Evolutionary conservation across 306 rosid species (phyloP), one percentile per base, ranked within the genome.

Genomic region (Hippophae rhamnoides): DNA sequence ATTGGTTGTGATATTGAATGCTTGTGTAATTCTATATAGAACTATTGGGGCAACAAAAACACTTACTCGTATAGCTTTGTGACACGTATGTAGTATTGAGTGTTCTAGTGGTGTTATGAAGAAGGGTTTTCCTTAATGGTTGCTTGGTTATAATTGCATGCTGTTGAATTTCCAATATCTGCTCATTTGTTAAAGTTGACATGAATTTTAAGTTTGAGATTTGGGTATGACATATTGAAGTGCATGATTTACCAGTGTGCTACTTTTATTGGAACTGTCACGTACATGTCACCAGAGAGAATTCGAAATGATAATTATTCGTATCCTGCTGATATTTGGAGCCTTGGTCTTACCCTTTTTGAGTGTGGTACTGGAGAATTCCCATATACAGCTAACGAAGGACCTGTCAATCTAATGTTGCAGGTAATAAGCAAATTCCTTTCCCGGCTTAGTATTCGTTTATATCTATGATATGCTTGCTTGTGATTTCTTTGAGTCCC

Each of bases 361-460:
- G 95, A 92, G 76, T 85, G 96, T 66, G 99, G 96, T 41, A 92
- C 99, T 1, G 99, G 99, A 76, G 99, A 85, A 83, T 92, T 92
- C 66, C 95, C 99, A 12, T 92, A 88, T 64, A 76, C 96, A 45
- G 93, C 99, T 7, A 85, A 76, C 45, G 95, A 92, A 40, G 99
- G 96, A 61, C 96, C 95, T 9, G 95, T 92, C 60, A 88, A 88
- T 82, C 96, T 92, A 54, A 92, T 92, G 99, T 71, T 92, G 67
- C 99, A 92, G 96, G 99, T 92, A 62, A 67, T 61, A 25, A 65
- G 63, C 47, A 40, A 31, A 65, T 67, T 26, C 65, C 64, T 61
- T 13, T 66, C 31, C 8, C 27, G 27, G 13, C 43, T 60, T 18
- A 18, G 23, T 18, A 18, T 18, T 18, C 23, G 23, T 18, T 25